Evolutionary conservation across 1,284 basidiomycete genomes (phyloP), one percentile per base, ranked within the genome.

Genomic region (Rhodotorula mucilaginosa): DNA sequence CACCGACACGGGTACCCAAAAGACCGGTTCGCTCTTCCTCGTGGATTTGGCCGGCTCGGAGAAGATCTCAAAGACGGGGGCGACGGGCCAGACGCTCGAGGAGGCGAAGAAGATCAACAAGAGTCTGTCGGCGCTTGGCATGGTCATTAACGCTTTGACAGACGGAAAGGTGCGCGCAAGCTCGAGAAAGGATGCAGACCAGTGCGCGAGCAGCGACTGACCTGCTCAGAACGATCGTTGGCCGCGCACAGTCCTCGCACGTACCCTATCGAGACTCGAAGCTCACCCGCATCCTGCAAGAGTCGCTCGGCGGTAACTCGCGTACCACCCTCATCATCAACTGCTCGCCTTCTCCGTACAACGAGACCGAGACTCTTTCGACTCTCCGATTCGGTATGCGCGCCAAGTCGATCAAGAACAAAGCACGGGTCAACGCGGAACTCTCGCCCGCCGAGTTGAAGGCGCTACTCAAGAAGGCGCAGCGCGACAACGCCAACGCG

Each of bases 31-130:
- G 79, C 84, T 99, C 19, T 99, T 97, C 81, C 89, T 99, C 29
- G 97, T 99, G 69, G 97, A 99, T 86, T 84, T 99, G 76, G 97
- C 97, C 69, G 97, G 97, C 80, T 97, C 94, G 44, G 97, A 99
- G 83, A 99, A 99, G 84, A 95, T 98, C 65, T 96, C 96, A 71
- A 99, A 99, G 86, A 99, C 97, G 49, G 97, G 97, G 49, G 97
- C 97, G 59, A 97, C 95, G 18, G 97, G 97, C 3, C 97, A 99
- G 82, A 99, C 97, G 48, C 84, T 99, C 19, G 97, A 99, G 82
- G 97, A 99, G 82, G 97, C 97, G 19, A 99, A 99, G 87, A 99
- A 99, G 86, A 99, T 99, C 84, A 99, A 99, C 85, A 99, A 99
- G 84, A 93, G 91, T 69, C 84, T 99, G 57, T 97, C 94, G 29